Evolutionary conservation across 2,329 filamentous ascomycete species (phyloP), one percentile per base, ranked within the genome.

Genomic region (Nigrospora osmanthi): DNA sequence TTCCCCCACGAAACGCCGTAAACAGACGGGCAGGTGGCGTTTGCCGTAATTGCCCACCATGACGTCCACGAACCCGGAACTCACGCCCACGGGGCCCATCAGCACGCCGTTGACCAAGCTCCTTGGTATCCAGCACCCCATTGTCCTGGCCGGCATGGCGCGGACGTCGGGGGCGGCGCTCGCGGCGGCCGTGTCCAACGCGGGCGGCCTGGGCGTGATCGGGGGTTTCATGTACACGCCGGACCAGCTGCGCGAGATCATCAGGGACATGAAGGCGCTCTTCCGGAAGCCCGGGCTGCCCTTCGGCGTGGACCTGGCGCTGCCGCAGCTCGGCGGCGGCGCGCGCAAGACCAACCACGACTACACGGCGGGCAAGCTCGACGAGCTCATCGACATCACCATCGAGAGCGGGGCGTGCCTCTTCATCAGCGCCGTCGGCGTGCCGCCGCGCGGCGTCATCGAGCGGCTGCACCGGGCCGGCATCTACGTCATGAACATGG

Each of bases 401-500:
- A 87, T 96, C 54, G 80, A 83, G 55, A 85, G 87, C 53, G 85
- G 87, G n/a, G 88, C 91, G 9, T 80, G 75, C 59, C 68, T 96
- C 40, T 96, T 97, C 60, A 89, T 96, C 36, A 82, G 76, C 43
- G 91, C 91, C 1, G 89, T 96, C 0, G 91, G 91, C 10, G 85
- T 96, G 17, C 91, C 91, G 14, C 88, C 90, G 0, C 70, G 71
- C 38, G 65, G 71, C 46, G 80, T 90, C 5, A 85, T 96, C 46
- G 81, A 87, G 54, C 70, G 81, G 38, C 72, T 97, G 38, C 91
- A 97, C 59, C 73, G 75, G 10, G 84, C 85, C 0, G 87, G 86
- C 0, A 86, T 97, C 35, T 61, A 94, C 47, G 75, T 96, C 33
- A 96, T 96, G 89, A 96, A 96, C 64, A 96, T 96, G 90, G 89